phyloP scores from a whole-genome alignment of 768 basidiomycete species.

The Rubroboletus pulcherrimus region DNA sequence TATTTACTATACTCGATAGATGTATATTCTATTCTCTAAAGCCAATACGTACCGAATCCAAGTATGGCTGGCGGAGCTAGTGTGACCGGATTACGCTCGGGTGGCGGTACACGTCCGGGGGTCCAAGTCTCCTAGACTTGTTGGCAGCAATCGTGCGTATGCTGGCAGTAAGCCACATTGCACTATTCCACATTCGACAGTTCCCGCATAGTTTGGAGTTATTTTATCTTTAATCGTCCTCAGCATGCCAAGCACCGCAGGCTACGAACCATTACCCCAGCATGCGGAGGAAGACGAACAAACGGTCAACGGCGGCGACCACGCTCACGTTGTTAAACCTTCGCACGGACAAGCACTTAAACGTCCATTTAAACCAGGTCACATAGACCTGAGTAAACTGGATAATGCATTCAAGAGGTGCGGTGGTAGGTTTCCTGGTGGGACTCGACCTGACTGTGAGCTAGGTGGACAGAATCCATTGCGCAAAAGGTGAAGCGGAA shows the following conservation, averaged over 20 bases:
- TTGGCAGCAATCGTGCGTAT: background rate
- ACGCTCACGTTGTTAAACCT: constrained; percentile 23
- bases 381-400: constrained; percentile 75
- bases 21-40: background rate
- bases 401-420: constrained; percentile 83
- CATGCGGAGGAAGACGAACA: constrained; percentile 38
- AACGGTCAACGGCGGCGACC: constrained; percentile 33
- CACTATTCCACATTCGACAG: constrained; percentile 5
- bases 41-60: background rate
- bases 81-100: constrained; percentile 1
- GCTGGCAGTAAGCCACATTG: constrained; percentile 18
- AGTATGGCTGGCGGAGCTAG: background rate
- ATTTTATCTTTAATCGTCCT: background rate
- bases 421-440: constrained; percentile 5
- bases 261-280: constrained; percentile 47
- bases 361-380: constrained; percentile 46
- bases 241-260: constrained; percentile 42
- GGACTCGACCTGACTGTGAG: background rate
- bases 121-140: constrained; percentile 10
- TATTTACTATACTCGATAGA: background rate
- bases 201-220: background rate
- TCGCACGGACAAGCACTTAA: constrained; percentile 28
- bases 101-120: constrained; percentile 21
- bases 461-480: constrained; percentile 83
- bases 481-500: constrained; percentile 81